A percentile compares a stretch with the other conserved stretches of the same genome.
Evolutionary conservation across 495 filamentous ascomycete genomes (phyloP).

Genomic region (Thermochaetoides thermophila): DNA sequence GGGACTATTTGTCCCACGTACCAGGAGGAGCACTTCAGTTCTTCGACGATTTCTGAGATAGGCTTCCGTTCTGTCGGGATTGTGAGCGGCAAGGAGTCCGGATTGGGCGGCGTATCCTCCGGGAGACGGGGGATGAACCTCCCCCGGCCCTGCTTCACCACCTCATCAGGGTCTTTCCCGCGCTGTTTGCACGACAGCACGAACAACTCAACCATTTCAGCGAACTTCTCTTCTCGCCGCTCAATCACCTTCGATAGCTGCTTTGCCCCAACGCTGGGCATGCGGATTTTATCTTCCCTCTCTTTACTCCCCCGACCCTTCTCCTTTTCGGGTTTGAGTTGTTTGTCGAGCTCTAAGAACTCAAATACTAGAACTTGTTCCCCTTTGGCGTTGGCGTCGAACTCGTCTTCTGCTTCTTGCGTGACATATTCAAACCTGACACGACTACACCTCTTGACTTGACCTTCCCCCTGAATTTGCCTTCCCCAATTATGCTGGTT

Average conservation of each 20-base stretch:
- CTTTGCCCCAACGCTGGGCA: slow-evolving; percentile 87
- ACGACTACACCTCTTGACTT: too few relatives aligned
- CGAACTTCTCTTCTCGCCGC: slow-evolving; percentile 79
- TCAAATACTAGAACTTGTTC: slow-evolving; percentile 75
- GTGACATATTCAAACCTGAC: slow-evolving; percentile 81
- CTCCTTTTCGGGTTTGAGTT: too few relatives aligned
- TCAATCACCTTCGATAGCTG: slow-evolving; percentile 84
- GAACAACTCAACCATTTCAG: too few relatives aligned
- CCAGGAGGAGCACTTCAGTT: slow-evolving; percentile 71
- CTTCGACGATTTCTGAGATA: slow-evolving; percentile 71
- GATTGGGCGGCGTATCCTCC: slow-evolving; percentile 1
- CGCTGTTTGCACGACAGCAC: too few relatives aligned
- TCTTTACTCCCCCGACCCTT: slow-evolving; percentile 52
- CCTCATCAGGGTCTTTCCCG: too few relatives aligned
- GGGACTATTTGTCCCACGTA: slow-evolving; percentile 89
- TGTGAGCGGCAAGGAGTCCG: slow-evolving; percentile 37
- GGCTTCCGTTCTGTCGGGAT: slow-evolving; percentile 75
- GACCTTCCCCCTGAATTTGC: too few relatives aligned
- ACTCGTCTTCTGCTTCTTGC: slow-evolving; percentile 23
- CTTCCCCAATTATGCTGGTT: too few relatives aligned
- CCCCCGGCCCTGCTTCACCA: slow-evolving; percentile 40
- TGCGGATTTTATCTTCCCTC: slow-evolving; percentile 72
- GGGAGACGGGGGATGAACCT: slow-evolving; percentile 31
- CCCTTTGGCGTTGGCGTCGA: slow-evolving; percentile 14
- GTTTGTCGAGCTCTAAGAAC: slow-evolving; percentile 76